Base-by-base conservation (phyloP, 192 early-diverging fungal genomes). In the Gaertneriomyces semiglobifer region DNA sequence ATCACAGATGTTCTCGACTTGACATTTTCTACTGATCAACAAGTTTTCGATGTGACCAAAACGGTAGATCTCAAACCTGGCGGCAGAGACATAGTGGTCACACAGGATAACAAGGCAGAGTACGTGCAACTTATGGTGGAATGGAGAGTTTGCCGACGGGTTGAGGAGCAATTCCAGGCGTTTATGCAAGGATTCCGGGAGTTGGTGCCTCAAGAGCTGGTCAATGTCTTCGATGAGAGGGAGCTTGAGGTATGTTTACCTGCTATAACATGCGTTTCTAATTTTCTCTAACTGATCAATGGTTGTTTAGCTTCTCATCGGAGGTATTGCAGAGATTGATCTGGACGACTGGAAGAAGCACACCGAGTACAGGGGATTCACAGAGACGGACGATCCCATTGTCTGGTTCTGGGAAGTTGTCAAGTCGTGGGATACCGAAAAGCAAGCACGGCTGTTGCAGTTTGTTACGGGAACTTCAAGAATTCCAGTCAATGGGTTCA, bases 291-390 rank as follows among this genome's bases (percentile, higher is more conserved):
- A 6, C 14, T 57, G 55, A 38, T 9, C 14, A 5, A 33, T 38
- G 0, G 0, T 5, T 57, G 4, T 57, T 0, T 43, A 63, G 89
- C 79, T 98, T 50, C 82, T 98, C 38, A 96, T 98, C 79, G 93
- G 96, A 20, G 96, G 96, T 60, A 88, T 98, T 67, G 90, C 90
- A 40, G 94, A 98, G 62, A 92, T 98, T 62, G 94, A 98, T 77
- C 80, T 95, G 6, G 94, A 96, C 47, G 96, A 98, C 79, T 98
- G 96, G 96, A 94, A 93, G 84, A 98, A 97, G 79, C 84, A 97
- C 69, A 98, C 94, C 1, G 94, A 98, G 73, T 98, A 98, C 68
- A 77, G 96, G 63, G 94, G 94, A 16, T 98, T 94, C 82, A 92
- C 90, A n/a, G 94, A 98, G 74, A 88, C 90, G 25, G 96, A 98